phyloP scores from a whole-genome alignment of 2,329 filamentous ascomycete genomes.

The Diaporthe vexans region DNA sequence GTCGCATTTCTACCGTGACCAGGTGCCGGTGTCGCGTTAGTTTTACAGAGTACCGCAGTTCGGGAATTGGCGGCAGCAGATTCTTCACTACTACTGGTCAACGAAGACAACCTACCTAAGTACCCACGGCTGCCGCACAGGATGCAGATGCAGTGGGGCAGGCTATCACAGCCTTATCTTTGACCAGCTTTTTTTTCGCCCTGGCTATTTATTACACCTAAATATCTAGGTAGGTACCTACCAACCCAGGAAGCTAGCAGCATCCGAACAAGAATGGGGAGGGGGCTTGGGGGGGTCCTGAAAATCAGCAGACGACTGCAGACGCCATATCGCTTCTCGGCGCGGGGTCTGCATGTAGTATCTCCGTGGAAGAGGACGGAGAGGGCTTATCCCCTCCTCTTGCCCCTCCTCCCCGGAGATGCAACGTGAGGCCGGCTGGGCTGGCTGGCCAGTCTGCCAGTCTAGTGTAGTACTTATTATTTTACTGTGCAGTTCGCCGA shows the following conservation, averaged over 20 bases:
- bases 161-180: slow-evolving; percentile 35
- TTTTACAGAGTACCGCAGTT: background rate
- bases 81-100: background rate
- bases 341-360: background rate
- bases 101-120: too few species aligned
- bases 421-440: background rate
- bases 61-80: background rate
- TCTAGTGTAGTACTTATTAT: background rate
- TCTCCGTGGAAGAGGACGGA: slow-evolving; percentile 18
- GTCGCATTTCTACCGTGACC: background rate
- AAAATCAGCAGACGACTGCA: background rate
- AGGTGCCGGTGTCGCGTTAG: background rate
- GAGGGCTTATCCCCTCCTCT: background rate
- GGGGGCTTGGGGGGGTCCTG: background rate
- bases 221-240: too few species aligned
- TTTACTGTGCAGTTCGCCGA: background rate
- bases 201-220: too few species aligned
- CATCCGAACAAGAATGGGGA: background rate
- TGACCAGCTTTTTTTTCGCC: slow-evolving; percentile 9
- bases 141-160: background rate
- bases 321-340: background rate
- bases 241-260: too few species aligned
- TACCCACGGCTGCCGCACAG: too few species aligned
- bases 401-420: slow-evolving; percentile 21
- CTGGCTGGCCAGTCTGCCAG: too few species aligned